Conservation (phyloP, 495 filamentous ascomycete genomes). For the Chlorociboria aeruginascens region DNA sequence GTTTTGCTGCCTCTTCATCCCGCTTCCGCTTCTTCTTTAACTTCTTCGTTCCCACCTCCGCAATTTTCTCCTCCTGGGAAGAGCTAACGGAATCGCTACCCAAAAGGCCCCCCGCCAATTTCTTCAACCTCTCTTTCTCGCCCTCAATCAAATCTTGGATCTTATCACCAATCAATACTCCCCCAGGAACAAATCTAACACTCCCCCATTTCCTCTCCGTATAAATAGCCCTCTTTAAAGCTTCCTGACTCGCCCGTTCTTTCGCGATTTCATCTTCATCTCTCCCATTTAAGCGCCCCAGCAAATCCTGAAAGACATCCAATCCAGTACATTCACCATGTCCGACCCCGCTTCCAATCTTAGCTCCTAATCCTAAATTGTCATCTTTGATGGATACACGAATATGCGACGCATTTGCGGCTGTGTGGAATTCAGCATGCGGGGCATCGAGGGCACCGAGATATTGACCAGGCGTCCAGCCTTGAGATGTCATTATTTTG, state of each 20-base stretch:
- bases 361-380: slow-evolving; percentile 77
- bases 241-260: slow-evolving; percentile 49
- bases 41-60: slow-evolving; percentile 4
- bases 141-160: slow-evolving; percentile 23
- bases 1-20: slow-evolving; percentile 5
- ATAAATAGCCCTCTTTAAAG: slow-evolving; percentile 54
- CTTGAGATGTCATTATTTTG: slow-evolving; percentile 71
- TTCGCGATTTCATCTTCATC: slow-evolving; percentile 51
- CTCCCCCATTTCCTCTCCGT: slow-evolving; percentile 56
- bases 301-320: slow-evolving; percentile 67
- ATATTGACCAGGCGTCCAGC: slow-evolving; percentile 75
- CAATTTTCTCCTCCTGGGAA: slow-evolving; percentile 8
- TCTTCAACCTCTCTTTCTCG: slow-evolving; percentile 15
- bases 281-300: slow-evolving; percentile 86
- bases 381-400: slow-evolving; percentile 76
- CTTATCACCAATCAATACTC: slow-evolving; percentile 62
- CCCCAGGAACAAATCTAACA: slow-evolving; percentile 72
- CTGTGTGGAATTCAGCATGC: slow-evolving; percentile 62
- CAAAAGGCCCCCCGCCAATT: neutral
- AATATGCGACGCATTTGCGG: slow-evolving; percentile 66
- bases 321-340: slow-evolving; percentile 67
- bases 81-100: slow-evolving; percentile 1
- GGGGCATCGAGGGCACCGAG: slow-evolving; percentile 63
- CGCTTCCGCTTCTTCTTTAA: slow-evolving; percentile 15
- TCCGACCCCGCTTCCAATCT: slow-evolving; percentile 43